Base-by-base conservation (phyloP, 352 stramenopile genomes). In the Phytopythium montanum region DNA sequence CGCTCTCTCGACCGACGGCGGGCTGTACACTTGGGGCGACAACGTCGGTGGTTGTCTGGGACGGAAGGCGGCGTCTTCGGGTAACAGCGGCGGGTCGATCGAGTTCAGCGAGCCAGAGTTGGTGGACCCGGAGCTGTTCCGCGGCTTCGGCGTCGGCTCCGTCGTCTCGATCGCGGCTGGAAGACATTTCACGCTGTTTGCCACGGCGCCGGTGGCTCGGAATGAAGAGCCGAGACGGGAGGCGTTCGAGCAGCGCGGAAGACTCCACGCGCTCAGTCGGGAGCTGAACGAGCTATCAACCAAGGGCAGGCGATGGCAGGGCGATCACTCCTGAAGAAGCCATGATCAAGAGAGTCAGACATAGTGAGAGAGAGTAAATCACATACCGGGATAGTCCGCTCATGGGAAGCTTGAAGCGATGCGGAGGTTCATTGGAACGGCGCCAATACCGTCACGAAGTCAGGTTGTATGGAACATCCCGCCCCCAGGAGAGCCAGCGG, bases 21-120 rank as follows among this genome's bases (percentile, higher is more conserved):
- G 76, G n/a, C 60, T 92, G 26, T 90, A 88, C 62, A 88, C 81
- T 0, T 92, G 83, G 83, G 83, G 83, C 0, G 75, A 79, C 29
- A 90, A 89, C 44, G 29, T 64, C 0, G 73, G 61, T 0, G 83
- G 79, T 0, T 89, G 80, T 62, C 70, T 92, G 14, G 83, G 83
- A 18, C 68, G 83, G 0, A 65, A 64, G 57, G 38, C 10, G 10
- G 18, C 33, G 2, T 36, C 33, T 6, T 39, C 18, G 14, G 39
- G 59, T 5, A 64, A 62, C 0, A 52, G 69, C 0, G 56, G 79
- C 19, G 64, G 39, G 13, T 66, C 57, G 0, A 48, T 55, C 0
- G 70, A 87, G 49, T 58, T 81, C 0, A 56, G 55, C 0, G 80
- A 92, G 39, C 81, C 83, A 0, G 83, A 81, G 6, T 46, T 88